phyloP scores from a whole-genome alignment of 192 early-diverging fungal species.

The Coemansia sp. region DNA sequence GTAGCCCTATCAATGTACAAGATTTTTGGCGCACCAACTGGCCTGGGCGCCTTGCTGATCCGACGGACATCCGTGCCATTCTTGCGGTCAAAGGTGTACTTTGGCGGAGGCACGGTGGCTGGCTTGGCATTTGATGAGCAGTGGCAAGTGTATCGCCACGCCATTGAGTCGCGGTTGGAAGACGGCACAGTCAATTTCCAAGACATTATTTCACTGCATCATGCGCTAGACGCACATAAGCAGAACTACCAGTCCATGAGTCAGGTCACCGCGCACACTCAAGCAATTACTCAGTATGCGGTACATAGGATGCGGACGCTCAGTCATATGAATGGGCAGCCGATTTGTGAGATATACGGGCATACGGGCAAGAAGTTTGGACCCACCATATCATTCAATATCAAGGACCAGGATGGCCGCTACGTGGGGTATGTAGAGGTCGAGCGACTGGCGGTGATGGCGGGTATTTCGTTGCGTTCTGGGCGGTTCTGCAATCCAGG shows the following conservation, averaged over 20 bases:
- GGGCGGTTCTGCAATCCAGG: conserved; percentile 85
- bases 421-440: conserved; percentile 68
- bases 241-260: conserved; percentile 48
- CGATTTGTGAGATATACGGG: conserved; percentile 45
- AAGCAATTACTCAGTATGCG: conserved; percentile 48
- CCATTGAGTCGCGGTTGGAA: conserved; percentile 59
- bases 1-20: conserved; percentile 81
- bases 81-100: conserved; percentile 58
- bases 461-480: conserved; percentile 65
- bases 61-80: conserved; percentile 52
- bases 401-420: conserved; percentile 54
- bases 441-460: conserved; percentile 61
- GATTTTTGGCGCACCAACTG: conserved; percentile 83
- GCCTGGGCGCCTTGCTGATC: conserved; percentile 73
- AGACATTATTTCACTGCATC: conserved; percentile 68
- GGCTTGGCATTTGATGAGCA: conserved; percentile 54
- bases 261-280: conserved; percentile 52
- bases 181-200: conserved; percentile 78
- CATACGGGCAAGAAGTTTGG: conserved; percentile 1
- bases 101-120: conserved; percentile 78
- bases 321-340: conserved; percentile 54
- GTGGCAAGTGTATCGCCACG: conserved; percentile 59
- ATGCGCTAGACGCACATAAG: conserved; percentile 60
- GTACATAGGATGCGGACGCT: conserved; percentile 49
- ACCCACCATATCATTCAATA: conserved; percentile 71